These are phyloP conservation scores for Magnolia changhungtana DNA, from an alignment of 164 flowering plant genomes.

Conservation along the genomic window DNA sequence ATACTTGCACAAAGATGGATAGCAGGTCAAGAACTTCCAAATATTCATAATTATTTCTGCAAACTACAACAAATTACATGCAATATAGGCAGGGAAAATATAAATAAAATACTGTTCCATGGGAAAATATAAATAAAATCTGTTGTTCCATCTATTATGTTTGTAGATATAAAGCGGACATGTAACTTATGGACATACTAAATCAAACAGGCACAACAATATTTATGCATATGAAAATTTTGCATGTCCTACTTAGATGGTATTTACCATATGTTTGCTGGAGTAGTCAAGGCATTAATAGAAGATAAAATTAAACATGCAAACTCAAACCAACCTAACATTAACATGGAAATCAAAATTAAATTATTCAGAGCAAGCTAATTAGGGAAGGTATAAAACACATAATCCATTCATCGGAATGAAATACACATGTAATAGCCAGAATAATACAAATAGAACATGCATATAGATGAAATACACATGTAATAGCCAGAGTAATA, in stretches of 20 bases:
- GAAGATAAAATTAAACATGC: no score
- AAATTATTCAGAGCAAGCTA: not conserved
- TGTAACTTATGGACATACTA: not conserved
- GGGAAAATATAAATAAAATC: no score
- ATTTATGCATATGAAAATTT: no score
- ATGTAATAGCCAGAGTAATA: not conserved
- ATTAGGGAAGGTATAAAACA: not conserved
- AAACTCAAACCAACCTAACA: no score
- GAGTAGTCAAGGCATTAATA: not conserved
- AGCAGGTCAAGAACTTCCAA: not conserved
- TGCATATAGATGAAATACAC: not conserved
- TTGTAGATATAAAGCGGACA: not conserved
- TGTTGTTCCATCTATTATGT: no score
- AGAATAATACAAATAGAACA: no score
- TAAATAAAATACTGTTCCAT: not conserved
- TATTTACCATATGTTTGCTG: not conserved
- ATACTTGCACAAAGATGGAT: conserved; percentile 47
- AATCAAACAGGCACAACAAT: no score
- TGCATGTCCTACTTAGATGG: not conserved
- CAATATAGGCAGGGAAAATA: not conserved
- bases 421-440: not conserved
- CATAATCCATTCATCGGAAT: not conserved
- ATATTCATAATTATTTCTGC: not conserved
- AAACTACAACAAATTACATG: not conserved
- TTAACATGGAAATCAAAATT: no score